Evolutionary conservation across 2,329 filamentous ascomycete genomes (phyloP).

Genomic region (Botryosphaeria dothidea): DNA sequence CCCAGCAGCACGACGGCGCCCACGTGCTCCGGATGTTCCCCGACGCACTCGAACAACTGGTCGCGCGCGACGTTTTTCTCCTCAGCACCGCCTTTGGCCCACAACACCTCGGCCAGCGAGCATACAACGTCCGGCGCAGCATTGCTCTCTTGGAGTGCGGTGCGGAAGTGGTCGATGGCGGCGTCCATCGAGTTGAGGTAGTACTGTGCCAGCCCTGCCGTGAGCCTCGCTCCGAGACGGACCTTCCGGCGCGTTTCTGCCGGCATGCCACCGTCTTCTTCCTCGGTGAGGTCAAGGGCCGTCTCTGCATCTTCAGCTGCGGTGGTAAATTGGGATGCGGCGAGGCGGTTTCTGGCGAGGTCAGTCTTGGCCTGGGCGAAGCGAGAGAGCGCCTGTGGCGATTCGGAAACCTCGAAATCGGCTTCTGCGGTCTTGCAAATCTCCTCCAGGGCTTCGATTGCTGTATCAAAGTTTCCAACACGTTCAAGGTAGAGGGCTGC

Average conservation of each 20-base stretch:
- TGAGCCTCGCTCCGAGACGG: conserved; percentile 81
- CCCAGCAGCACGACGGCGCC: conserved; percentile 80
- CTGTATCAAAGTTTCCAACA: conserved; percentile 65
- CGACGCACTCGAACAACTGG: conserved; percentile 78
- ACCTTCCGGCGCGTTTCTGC: conserved; percentile 67
- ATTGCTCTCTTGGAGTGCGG: conserved; percentile 74
- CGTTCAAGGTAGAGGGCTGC: conserved; percentile 80
- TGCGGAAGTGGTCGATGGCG: conserved; percentile 77
- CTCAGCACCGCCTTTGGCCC: conserved; percentile 78
- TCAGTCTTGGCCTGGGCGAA: conserved; percentile 87
- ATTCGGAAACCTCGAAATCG: conserved; percentile 84
- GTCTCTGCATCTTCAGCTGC: conserved; percentile 80
- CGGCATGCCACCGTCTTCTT: conserved; percentile 67
- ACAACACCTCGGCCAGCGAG: conserved; percentile 85
- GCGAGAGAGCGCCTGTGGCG: conserved; percentile 67
- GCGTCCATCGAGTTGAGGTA: conserved; percentile 65
- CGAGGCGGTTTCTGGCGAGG: conserved; percentile 79
- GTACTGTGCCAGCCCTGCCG: conserved; percentile 80
- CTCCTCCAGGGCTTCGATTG: conserved; percentile 63
- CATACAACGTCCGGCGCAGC: conserved; percentile 82
- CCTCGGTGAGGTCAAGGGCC: conserved; percentile 75
- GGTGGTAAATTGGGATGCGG: conserved; percentile 62
- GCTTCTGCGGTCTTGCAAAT: conserved; percentile 73
- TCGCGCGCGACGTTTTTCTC: conserved; percentile 76
- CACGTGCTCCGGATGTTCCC: conserved; percentile 72